Conservation (phyloP, 164 flowering plant genomes). For the Pachysandra terminalis region DNA sequence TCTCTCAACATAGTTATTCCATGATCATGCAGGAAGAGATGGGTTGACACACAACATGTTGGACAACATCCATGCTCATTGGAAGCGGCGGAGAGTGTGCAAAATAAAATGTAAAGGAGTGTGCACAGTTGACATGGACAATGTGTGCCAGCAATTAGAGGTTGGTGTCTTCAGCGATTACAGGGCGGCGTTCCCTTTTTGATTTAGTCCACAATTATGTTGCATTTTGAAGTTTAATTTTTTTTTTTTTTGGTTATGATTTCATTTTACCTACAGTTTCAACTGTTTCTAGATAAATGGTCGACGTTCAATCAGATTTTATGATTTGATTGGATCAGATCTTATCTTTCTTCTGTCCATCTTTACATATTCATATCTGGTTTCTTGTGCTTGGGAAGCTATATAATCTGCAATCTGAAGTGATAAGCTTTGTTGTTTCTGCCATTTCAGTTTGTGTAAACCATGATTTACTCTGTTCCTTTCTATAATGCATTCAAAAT, state of each 20-base stretch:
- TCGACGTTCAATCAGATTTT: too few species aligned
- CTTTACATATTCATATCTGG: too few species aligned
- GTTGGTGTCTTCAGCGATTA: slow-evolving; percentile 31
- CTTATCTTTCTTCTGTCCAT: too few species aligned
- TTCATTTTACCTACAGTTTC: too few species aligned
- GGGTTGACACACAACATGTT: slow-evolving; percentile 97
- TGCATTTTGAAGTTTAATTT: neutral
- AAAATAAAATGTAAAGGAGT: slow-evolving; percentile 97
- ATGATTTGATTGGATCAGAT: too few species aligned
- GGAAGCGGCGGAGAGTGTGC: slow-evolving; percentile 85
- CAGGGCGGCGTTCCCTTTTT: neutral
- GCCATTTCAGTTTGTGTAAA: too few species aligned
- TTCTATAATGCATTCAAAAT: too few species aligned
- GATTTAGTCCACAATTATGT: neutral
- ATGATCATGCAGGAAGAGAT: slow-evolving; percentile 68
- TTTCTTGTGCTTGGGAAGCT: too few species aligned
- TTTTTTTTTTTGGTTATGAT: neutral
- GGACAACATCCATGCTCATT: slow-evolving; percentile 90
- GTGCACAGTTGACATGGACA: slow-evolving; percentile 95
- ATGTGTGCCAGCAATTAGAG: slow-evolving; percentile 81
- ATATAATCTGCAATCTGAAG: too few species aligned
- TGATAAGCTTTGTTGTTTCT: too few species aligned
- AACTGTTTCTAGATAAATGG: too few species aligned
- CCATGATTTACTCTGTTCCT: too few species aligned
- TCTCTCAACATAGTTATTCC: neutral